Evolutionary conservation across 345 rosid species (phyloP), one percentile per base, ranked within the genome.

Genomic region (Erysimum cheiranthoides): DNA sequence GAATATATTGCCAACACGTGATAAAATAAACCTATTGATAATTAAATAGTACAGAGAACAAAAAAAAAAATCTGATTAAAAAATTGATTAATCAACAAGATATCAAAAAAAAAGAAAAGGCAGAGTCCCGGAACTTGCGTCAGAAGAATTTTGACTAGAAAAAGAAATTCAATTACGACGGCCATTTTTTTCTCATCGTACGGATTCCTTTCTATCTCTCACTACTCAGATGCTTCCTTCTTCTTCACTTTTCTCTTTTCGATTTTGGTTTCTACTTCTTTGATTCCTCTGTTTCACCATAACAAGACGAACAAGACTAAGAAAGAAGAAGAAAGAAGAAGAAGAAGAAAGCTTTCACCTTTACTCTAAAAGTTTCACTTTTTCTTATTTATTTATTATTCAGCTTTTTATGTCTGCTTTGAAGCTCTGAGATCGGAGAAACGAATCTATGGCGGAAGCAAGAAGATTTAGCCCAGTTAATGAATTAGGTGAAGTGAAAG

Each of bases 181-280:
- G 80, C 80, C 75, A 70, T 51, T 64, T 61, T n/a, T 46, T 42
- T 28, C 45, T 47, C 70, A 39, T 13, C 46, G 74, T 75, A 68
- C 79, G 70, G 74, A 18, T 54, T 60, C 60, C 16, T 52, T 59
- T 49, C 28, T 71, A 25, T 71, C 58, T 47, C 42, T 66, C 80
- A 77, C 71, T 77, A 70, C 76, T 70, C 80, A 70, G 76, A 77
- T 77, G 80, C 52, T 76, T 70, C 80, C 80, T 70, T 58, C n/a
- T n/a, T n/a, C 70, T 66, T 76, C 75, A 21, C 69, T 75, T 46
- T 59, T 66, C 32, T 61, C 66, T 46, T 68, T 68, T 16, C 11
- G 70, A 53, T 69, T 76, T 53, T 46, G 75, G 27, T 69, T 61
- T 50, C 10, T 21, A 63, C 5, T 60, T 63, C 47, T 65, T 56